phyloP scores from a whole-genome alignment of 768 basidiomycete genomes.

The Termitomyces sp. region DNA sequence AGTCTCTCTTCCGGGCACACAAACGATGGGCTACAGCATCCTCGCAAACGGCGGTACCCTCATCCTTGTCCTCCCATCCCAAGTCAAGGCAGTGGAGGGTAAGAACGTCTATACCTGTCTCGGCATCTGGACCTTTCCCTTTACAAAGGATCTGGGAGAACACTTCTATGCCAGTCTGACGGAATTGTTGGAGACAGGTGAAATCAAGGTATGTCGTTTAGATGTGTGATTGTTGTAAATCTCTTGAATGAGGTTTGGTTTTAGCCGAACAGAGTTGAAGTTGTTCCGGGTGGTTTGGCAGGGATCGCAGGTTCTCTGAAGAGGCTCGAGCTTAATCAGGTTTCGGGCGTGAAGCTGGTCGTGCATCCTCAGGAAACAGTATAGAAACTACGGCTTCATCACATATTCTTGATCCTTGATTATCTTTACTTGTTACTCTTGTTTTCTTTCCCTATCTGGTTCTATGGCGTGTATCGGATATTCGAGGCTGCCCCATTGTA shows the following conservation, averaged over 20 bases:
- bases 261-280: conserved; percentile 38
- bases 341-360: conserved; percentile 45
- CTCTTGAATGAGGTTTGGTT: not conserved
- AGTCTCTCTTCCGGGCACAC: conserved; percentile 34
- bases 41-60: conserved; percentile 38
- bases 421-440: not conserved
- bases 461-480: too few relatives aligned
- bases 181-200: conserved; percentile 14
- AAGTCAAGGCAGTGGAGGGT: conserved; percentile 12
- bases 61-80: conserved; percentile 21
- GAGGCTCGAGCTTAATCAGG: conserved; percentile 29
- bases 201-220: conserved; percentile 3
- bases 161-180: conserved; percentile 14
- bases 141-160: conserved; percentile 10
- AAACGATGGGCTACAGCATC: conserved; percentile 32
- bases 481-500: not conserved
- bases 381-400: conserved; percentile 5
- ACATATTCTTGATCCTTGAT: too few relatives aligned
- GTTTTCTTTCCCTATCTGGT: not conserved
- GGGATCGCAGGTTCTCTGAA: conserved; percentile 35
- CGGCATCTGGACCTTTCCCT: conserved; percentile 8
- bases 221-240: not conserved
- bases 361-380: conserved; percentile 36
- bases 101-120: conserved; percentile 13
- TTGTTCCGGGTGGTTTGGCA: conserved; percentile 37